Evolutionary conservation across 2,329 filamentous ascomycete genomes (phyloP).

Genomic region (Diatrype stigma): DNA sequence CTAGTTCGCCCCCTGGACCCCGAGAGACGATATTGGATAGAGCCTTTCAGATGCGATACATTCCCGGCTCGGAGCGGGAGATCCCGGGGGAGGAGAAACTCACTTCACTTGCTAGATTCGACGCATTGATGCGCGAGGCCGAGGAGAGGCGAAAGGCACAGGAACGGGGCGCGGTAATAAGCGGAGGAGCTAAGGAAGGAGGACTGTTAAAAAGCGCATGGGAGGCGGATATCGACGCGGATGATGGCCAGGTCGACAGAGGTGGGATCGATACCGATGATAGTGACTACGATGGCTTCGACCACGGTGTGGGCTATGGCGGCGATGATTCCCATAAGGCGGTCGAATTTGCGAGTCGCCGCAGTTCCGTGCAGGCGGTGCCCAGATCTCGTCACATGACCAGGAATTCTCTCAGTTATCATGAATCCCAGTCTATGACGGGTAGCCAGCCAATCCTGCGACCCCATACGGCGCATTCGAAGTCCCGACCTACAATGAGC

Average conservation of each 20-base stretch:
- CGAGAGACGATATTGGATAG: slow-evolving; percentile 65
- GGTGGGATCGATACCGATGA: slow-evolving; percentile 33
- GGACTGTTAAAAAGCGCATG: slow-evolving; percentile 44
- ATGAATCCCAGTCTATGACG: slow-evolving; percentile 22
- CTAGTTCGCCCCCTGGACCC: slow-evolving; percentile 48
- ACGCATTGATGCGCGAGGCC: slow-evolving; percentile 59
- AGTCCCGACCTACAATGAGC: slow-evolving; percentile 38
- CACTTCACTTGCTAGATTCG: slow-evolving; percentile 61
- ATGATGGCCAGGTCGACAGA: slow-evolving; percentile 35
- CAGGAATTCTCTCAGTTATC: slow-evolving; percentile 24
- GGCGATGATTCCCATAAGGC: slow-evolving; percentile 41
- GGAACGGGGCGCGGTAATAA: slow-evolving; percentile 28
- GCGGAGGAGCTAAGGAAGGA: slow-evolving; percentile 18
- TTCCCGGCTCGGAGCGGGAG: slow-evolving; percentile 55
- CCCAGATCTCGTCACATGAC: slow-evolving; percentile 30
- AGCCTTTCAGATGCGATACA: slow-evolving; percentile 59
- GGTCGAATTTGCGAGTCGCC: slow-evolving; percentile 44
- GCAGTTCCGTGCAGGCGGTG: slow-evolving; percentile 27
- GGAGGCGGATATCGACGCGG: slow-evolving; percentile 42
- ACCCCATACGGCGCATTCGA: slow-evolving; percentile 52
- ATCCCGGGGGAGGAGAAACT: slow-evolving; percentile 57
- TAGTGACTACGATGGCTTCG: slow-evolving; percentile 35
- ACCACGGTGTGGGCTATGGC: slow-evolving; percentile 24
- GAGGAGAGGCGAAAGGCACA: slow-evolving; percentile 47
- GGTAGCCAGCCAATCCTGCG: slow-evolving; percentile 33